These are phyloP conservation scores for Chernovozyma aurita DNA, from an alignment of 1,139 yeast species.

Conservation along the genomic window DNA sequence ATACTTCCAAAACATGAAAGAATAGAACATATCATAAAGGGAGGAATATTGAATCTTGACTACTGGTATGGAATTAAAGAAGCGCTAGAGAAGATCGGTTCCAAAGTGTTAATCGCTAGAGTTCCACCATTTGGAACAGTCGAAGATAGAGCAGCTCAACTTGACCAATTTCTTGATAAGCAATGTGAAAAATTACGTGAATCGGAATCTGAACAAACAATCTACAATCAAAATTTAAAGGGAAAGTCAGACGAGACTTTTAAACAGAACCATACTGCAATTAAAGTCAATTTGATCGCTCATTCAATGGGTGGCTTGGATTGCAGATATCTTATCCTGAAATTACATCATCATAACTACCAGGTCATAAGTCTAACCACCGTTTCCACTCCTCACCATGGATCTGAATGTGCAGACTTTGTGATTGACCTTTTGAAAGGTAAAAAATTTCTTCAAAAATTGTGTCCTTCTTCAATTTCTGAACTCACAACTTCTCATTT, in stretches of 20 bases:
- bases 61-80: constrained; percentile 81
- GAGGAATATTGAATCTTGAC: constrained; percentile 42
- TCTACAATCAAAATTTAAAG: constrained; percentile 20
- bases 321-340: constrained; percentile 67
- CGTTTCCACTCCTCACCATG: constrained; percentile 82
- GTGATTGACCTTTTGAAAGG: constrained; percentile 31
- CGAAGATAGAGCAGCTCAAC: constrained; percentile 57
- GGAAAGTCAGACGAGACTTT: constrained; percentile 8
- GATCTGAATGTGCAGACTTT: constrained; percentile 80
- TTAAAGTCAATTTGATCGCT: constrained; percentile 70
- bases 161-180: constrained; percentile 49
- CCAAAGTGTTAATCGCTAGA: constrained; percentile 64
- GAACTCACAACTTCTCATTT: constrained; percentile 60
- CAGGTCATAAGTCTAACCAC: constrained; percentile 73
- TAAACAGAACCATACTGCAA: constrained; percentile 21
- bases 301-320: constrained; percentile 96
- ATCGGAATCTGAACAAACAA: constrained; percentile 21
- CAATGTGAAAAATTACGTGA: constrained; percentile 32
- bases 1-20: constrained; percentile 36
- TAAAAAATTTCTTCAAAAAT: constrained; percentile 11
- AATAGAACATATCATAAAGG: constrained; percentile 13
- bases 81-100: constrained; percentile 56
- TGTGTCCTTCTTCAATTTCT: constrained; percentile 45
- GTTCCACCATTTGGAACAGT: constrained; percentile 85
- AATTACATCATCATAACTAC: constrained; percentile 43